Evolutionary conservation across 805 yeast genomes (phyloP), one percentile per base, ranked within the genome.

Genomic region (Yueomyces sp.): DNA sequence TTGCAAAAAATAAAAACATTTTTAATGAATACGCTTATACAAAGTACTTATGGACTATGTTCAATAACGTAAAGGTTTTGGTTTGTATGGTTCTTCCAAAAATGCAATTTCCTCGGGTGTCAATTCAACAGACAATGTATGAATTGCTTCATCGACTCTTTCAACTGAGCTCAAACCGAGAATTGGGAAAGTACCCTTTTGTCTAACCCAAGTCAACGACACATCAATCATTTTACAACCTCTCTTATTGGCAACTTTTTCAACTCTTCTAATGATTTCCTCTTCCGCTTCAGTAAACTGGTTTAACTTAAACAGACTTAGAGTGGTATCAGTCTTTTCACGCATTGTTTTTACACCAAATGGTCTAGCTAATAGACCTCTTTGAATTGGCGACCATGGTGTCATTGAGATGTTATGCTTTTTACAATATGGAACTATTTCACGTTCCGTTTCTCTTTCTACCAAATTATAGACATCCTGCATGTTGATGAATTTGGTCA

Each of bases 401-500:
- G 76, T 67, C 62, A 64, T 26, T 71, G 59, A 48, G 81, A 74
- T n/a, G n/a, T n/a, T n/a, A n/a, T n/a, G n/a, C n/a, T n/a, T n/a
- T n/a, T n/a, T n/a, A n/a, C n/a, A n/a, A 55, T 63, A 79, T 29
- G 73, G 74, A 46, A 68, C 72, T 69, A 77, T 63, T 53, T 79
- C 85, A 19, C 76, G 60, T 55, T 79, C 85, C 44, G 77, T 83
- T 52, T 78, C 83, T n/a, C 85, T 64, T 49, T 73, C 64, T 3
- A 77, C 42, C 47, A 78, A 60, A 51, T 76, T 77, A 58, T 77
- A 75, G 53, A 62, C 70, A 48, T 71, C 71, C 58, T 79, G 19
- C 19, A 19, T 19, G 2, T 19, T 19, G 19, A 19, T 2, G 19
- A 19, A 19, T 19, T 19, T 19, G 1, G 19, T 19, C 19, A 19